phyloP scores from a whole-genome alignment of 257 asterid species.

The Verbascum thapsus region DNA sequence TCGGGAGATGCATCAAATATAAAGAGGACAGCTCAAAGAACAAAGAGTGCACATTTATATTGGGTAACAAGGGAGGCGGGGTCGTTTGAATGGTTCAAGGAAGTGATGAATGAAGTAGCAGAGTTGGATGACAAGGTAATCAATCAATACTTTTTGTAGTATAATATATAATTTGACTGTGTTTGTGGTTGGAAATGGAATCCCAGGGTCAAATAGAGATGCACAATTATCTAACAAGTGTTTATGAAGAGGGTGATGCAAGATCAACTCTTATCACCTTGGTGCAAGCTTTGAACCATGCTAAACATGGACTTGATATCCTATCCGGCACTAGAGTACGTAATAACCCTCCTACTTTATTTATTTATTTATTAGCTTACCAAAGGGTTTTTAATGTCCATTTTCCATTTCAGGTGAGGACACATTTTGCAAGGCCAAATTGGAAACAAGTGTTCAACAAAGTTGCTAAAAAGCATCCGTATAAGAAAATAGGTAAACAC shows the following conservation, averaged over 20 bases:
- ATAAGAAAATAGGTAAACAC: constrained; percentile 78
- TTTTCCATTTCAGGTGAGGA: constrained; percentile 70
- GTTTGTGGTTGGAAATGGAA: constrained; percentile 25
- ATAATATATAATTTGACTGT: not conserved
- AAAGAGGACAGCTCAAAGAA: constrained; percentile 55
- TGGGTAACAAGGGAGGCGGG: constrained; percentile 96
- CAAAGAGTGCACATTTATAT: constrained; percentile 72
- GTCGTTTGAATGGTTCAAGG: constrained; percentile 96
- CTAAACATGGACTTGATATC: constrained; percentile 93
- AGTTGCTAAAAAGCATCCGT: constrained; percentile 78
- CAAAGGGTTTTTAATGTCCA: constrained; percentile 19
- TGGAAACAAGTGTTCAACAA: constrained; percentile 86
- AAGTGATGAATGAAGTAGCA: constrained; percentile 89
- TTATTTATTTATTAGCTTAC: no score
- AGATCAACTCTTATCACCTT: constrained; percentile 90
- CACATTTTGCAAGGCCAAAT: constrained; percentile 58
- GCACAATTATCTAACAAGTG: constrained; percentile 93
- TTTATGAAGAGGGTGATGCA: constrained; percentile 95
- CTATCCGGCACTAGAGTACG: constrained; percentile 90
- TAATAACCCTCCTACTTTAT: no score
- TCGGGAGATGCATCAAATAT: constrained; percentile 48
- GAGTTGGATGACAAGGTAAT: constrained; percentile 88
- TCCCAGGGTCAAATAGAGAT: constrained; percentile 95
- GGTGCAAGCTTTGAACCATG: constrained; percentile 97
- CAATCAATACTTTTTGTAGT: not conserved